Conservation (phyloP, 306 rosid species). For the Fragaria nilgerrensis region DNA sequence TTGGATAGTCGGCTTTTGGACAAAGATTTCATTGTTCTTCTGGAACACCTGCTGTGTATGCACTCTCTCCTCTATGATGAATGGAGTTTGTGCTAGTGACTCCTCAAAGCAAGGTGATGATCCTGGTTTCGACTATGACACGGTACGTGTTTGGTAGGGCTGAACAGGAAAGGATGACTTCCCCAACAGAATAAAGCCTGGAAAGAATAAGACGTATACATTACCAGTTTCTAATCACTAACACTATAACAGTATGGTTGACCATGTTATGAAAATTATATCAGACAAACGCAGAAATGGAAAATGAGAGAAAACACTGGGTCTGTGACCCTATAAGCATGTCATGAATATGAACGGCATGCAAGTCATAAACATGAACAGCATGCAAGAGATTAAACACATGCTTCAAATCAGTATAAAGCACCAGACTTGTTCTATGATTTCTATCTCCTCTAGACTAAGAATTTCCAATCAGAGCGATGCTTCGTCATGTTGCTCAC, state of each 20-base stretch:
- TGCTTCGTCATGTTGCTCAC: background rate
- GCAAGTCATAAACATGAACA: background rate
- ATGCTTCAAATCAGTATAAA: background rate
- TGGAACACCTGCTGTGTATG: background rate
- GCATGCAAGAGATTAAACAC: background rate
- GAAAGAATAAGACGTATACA: background rate
- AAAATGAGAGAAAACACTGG: background rate
- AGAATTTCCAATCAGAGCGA: background rate
- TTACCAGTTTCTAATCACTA: background rate
- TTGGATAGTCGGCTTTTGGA: background rate
- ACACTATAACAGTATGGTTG: background rate
- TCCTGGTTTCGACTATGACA: background rate
- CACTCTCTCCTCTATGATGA: background rate
- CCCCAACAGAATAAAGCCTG: conserved; percentile 2
- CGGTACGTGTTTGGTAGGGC: background rate
- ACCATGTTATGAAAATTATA: background rate
- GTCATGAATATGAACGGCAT: background rate
- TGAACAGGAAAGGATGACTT: background rate
- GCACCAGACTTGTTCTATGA: background rate
- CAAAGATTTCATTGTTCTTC: background rate
- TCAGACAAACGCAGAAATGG: background rate
- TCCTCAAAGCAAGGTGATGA: background rate
- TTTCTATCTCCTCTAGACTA: background rate
- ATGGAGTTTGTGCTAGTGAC: background rate
- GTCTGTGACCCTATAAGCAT: background rate